A percentile compares a stretch with the other conserved stretches of the same genome.
Conservation (phyloP, 192 early-diverging fungal species). For the Backusella parvicylindrica region DNA sequence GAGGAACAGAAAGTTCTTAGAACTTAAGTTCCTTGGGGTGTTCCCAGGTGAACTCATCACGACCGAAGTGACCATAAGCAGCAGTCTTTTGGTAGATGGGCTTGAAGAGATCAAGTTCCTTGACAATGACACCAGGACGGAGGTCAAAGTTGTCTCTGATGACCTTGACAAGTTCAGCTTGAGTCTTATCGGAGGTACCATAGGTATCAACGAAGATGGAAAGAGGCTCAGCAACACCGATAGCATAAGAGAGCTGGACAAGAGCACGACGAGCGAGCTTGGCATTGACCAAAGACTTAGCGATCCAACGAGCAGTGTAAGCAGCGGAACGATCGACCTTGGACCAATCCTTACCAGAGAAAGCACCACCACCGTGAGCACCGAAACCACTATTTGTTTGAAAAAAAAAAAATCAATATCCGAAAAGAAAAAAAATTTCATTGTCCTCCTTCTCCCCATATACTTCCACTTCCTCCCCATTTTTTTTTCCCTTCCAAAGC, state of each 20-base stretch:
- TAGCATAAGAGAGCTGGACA: constrained; percentile 97
- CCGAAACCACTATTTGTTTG: constrained; percentile 27
- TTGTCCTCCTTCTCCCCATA: neutral
- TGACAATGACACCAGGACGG: constrained; percentile 96
- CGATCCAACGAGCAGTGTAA: constrained; percentile 96
- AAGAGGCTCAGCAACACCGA: constrained; percentile 95
- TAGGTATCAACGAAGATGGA: constrained; percentile 96
- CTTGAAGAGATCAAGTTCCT: constrained; percentile 96
- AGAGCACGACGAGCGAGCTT: constrained; percentile 87
- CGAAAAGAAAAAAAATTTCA: neutral
- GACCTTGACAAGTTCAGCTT: constrained; percentile 88
- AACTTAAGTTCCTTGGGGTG: constrained; percentile 76
- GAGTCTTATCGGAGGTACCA: constrained; percentile 89
- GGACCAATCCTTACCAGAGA: constrained; percentile 99
- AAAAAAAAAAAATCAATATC: constrained; percentile 29
- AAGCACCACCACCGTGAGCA: constrained; percentile 84
- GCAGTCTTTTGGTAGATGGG: constrained; percentile 97
- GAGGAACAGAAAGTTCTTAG: constrained; percentile 30
- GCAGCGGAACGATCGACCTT: constrained; percentile 98
- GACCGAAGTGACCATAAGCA: constrained; percentile 92
- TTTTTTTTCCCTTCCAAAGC: neutral
- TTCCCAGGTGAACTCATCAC: constrained; percentile 93
- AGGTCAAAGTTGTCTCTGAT: constrained; percentile 99
- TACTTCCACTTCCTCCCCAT: neutral
- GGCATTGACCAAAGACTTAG: constrained; percentile 94